Conservation (phyloP, 2,329 filamentous ascomycete species). For the Fusarium equiseti region DNA sequence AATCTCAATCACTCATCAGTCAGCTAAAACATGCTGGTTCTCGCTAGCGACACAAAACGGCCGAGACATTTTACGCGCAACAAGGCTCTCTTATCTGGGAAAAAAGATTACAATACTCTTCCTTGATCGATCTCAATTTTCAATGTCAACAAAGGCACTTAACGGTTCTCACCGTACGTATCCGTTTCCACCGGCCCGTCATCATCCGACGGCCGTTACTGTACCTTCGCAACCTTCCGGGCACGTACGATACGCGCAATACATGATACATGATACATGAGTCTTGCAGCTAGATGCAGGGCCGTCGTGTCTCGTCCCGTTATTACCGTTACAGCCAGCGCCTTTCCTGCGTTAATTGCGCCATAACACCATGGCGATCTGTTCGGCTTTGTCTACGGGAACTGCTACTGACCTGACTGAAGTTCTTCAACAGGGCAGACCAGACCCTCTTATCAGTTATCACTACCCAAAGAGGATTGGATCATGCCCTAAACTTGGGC, state of each 20-base stretch:
- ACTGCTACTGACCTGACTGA: conserved; percentile 11
- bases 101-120: conserved; percentile 1
- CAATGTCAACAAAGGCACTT: neutral
- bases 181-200: conserved; percentile 24
- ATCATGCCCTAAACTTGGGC: conserved; percentile 25
- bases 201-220: conserved; percentile 29
- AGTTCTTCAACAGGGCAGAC: conserved; percentile 21
- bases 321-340: conserved; percentile 21
- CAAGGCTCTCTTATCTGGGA: conserved; percentile 18
- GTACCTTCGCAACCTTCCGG: conserved; percentile 36
- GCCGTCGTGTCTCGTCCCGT: conserved; percentile 23
- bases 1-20: conserved; percentile 11
- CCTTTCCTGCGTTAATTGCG: conserved; percentile 31
- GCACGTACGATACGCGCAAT: conserved; percentile 40
- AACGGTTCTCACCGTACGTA: conserved; percentile 9
- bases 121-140: conserved; percentile 2
- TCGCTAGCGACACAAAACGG: conserved; percentile 26
- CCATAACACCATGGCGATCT: conserved; percentile 31
- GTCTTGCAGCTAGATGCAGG: conserved; percentile 28
- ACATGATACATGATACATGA: conserved; percentile 29
- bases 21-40: conserved; percentile 10
- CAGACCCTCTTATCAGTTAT: conserved; percentile 36
- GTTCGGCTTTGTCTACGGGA: conserved; percentile 23
- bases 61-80: conserved; percentile 19
- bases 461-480: conserved; percentile 35